Base-by-base conservation (phyloP, 2,329 filamentous ascomycete genomes). In the Gyromitra esculenta region DNA sequence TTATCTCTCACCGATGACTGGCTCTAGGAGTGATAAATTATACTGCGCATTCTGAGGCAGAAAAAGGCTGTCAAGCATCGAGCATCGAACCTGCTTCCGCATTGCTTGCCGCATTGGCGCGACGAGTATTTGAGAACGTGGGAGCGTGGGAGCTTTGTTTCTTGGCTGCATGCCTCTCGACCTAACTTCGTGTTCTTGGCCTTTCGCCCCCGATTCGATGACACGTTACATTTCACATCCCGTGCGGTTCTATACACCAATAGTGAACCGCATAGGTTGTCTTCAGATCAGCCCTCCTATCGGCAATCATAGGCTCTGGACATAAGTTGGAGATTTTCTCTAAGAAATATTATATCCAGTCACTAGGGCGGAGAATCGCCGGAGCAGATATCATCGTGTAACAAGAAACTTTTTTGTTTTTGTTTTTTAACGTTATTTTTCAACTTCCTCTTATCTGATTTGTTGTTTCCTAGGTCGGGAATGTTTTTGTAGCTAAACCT, bases 151-250 rank as follows among this genome's bases (percentile, higher is more conserved):
- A 62, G 54, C 71, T 64, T 54, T n/a, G 45, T 39, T 70, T 75
- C 41, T 21, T 69, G 41, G 50, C 54, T 63, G 56, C 71, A 69
- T 75, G 65, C 72, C 64, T 75, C 72, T 75, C 48, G 50, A 75
- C 56, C 57, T 64, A 75, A 70, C 57, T 71, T 52, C 65, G 64
- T 59, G 70, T 75, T 13, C 65, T 37, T 75, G 37, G 18, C 39
- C 48, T 70, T 69, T 63, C 43, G 21, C 54, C 65, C 45, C 39
- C 65, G 63, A 64, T 63, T 75, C 66, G 57, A 64, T 63, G 72
- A 75, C 72, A 75, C 66, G 72, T 71, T 75, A 75, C 72, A 69
- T 75, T 41, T 54, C 50, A 75, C 72, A 75, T 70, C 65, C 50
- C 48, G 41, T 56, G 60, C 62, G 37, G 45, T 48, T 43, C 50